These are phyloP conservation scores for Globisporangium middletonii DNA, from an alignment of 352 stramenopile genomes.

Conservation along the genomic window DNA sequence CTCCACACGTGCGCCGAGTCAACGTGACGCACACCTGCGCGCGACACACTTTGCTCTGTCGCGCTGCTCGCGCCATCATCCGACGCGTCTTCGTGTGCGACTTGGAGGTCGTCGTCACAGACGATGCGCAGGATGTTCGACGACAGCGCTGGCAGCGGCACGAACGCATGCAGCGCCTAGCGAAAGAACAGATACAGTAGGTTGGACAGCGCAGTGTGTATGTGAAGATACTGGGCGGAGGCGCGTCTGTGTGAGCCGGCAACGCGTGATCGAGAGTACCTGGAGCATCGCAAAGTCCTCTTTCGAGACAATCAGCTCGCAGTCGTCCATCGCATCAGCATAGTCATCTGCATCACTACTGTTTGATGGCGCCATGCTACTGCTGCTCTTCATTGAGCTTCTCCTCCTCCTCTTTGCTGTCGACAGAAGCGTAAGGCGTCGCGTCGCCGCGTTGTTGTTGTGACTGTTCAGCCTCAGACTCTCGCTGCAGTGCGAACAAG, in stretches of 20 bases:
- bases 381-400: not conserved
- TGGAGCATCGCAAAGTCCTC: slow-evolving; percentile 55
- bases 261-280: not conserved
- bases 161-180: slow-evolving; percentile 40
- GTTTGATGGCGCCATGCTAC: not conserved
- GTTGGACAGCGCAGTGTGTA: too few species aligned
- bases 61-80: not conserved
- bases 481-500: not conserved
- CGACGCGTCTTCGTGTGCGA: slow-evolving; percentile 18
- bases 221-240: not conserved
- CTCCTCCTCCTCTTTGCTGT: too few species aligned
- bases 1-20: too few species aligned
- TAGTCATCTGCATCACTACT: slow-evolving; percentile 10
- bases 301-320: slow-evolving; percentile 42
- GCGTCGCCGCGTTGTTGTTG: not conserved
- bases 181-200: too few species aligned
- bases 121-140: slow-evolving; percentile 45
- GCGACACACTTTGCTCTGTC: too few species aligned
- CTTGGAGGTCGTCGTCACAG: slow-evolving; percentile 50
- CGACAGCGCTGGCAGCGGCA: slow-evolving; percentile 43
- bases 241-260: not conserved
- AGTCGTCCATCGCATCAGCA: slow-evolving; percentile 8
- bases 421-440: too few species aligned
- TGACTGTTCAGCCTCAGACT: not conserved
- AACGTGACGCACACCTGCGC: too few species aligned